Base-by-base conservation (phyloP, 768 basidiomycete species). In the Pleurotus pulmonarius region DNA sequence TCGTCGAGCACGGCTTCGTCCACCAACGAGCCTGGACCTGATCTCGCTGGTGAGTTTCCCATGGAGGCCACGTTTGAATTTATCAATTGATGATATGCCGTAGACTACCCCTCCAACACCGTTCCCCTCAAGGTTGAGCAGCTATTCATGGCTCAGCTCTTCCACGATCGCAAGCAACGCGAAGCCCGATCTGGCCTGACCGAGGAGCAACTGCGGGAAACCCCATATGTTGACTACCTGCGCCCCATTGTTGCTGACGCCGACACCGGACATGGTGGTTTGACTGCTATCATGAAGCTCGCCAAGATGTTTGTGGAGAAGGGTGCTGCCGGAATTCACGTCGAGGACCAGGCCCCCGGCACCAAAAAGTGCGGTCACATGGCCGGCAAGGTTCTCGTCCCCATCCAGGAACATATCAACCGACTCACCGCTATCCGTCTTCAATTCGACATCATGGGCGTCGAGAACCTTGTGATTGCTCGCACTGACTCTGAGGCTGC, bases 91-190 rank as follows among this genome's bases (percentile, higher is more conserved):
- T 24, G n/a, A 29, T 46, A 12, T 20, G 25, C 4, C 26, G 22
- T 7, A 93, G 95, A 98, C 71, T 98, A 98, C 74, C 97, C 97
- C 1, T 96, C 91, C 49, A 98, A 98, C 78, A 98, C 97, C 18
- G 96, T 98, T 1, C 97, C 97, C 2, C 93, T 92, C 81, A 98
- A 98, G 79, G 97, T 98, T 60, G 93, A 98, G 70, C 97, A 98
- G 61, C 81, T 98, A 53, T 98, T 98, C 83, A 83, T 89, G 80
- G 96, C 97, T 0, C 97, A 98, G 69, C 86, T 98, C 43, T 98
- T 98, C 86, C 97, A 99, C 70, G 97, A 99, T 75, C 88, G 96
- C 61, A 98, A 97, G 72, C 96, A 98, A 70, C 87, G 85, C 55
- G 90, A 94, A 67, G 83, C 76, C 5, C 89, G 93, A 20, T 83